These are phyloP conservation scores for Passalora sequoiae DNA, from an alignment of 2,329 filamentous ascomycete species.

Conservation along the genomic window DNA sequence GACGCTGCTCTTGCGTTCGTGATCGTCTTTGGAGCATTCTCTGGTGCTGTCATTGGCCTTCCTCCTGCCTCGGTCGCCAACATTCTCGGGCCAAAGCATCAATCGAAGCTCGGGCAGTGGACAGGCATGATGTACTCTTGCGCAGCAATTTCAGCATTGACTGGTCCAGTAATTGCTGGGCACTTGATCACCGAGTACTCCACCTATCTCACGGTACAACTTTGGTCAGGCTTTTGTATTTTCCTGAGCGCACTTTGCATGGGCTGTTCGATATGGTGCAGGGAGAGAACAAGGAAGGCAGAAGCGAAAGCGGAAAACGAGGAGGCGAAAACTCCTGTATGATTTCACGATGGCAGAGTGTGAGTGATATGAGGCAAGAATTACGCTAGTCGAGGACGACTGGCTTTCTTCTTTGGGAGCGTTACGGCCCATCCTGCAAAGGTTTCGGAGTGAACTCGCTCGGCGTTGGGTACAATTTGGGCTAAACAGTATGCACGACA, in stretches of 20 bases:
- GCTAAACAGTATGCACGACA: too few relatives aligned
- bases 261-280: constrained; percentile 25
- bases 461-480: too few relatives aligned
- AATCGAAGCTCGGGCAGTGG: constrained; percentile 47
- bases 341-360: too few relatives aligned
- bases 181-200: constrained; percentile 40
- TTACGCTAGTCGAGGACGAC: neutral
- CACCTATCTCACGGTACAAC: constrained; percentile 43
- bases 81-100: constrained; percentile 37
- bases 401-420: neutral
- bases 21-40: constrained; percentile 45
- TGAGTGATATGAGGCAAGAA: neutral
- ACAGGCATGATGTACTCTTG: constrained; percentile 50
- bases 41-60: constrained; percentile 47
- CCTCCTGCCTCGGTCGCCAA: constrained; percentile 47
- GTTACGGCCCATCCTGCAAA: constrained; percentile 3
- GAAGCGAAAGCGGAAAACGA: neutral
- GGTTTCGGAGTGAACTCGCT: constrained; percentile 2
- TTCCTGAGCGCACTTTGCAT: constrained; percentile 41
- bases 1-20: constrained; percentile 44
- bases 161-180: constrained; percentile 46
- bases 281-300: constrained; percentile 9
- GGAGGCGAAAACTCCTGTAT: neutral
- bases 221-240: constrained; percentile 44
- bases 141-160: constrained; percentile 42